Evolutionary conservation across 176 grass and related monocot species (phyloP), one percentile per base, ranked within the genome.

Genomic region (Bromus sterilis): DNA sequence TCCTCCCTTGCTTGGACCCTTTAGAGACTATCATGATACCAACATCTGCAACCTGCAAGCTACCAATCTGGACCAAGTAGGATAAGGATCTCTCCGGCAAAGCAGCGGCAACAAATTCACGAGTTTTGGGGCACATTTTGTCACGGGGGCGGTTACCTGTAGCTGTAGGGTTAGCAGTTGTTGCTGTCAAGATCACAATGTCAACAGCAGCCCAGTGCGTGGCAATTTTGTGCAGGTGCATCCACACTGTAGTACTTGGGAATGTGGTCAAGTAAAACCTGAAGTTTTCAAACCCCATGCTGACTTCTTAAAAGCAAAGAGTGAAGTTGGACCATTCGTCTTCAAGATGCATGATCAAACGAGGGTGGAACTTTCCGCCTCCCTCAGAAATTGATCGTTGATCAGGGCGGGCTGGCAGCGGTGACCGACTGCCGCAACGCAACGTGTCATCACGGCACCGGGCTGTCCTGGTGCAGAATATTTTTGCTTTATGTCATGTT

Each of bases 61-160:
- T 79, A 39, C n/a, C 63, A 56, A 24, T 23, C 3, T 74, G 12
- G 75, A 36, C 23, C 9, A 58, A 63, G 36, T 66, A 55, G 63
- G 28, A 79, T 13, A 33, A 33, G 6, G 25, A 63, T 11, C 6
- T 37, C 16, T 21, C 56, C 24, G 26, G 46, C 46, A 10, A 76
- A 35, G 35, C n/a, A 79, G 76, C 67, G 75, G 18, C 75, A 32
- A 79, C 59, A 44, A 2, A 66, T n/a, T 77, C 32, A 63, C 74
- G 63, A 12, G 34, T 23, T 71, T 2, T 28, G 7, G 7, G 56
- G 21, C 43, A 74, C 31, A 37, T 24, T 24, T 55, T 64, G 37
- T 13, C 31, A 23, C 1, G 10, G 8, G 23, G 37, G 16, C 9
- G n/a, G 44, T 68, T 36, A 31, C 9, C 24, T 71, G 67, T 39